These are phyloP conservation scores for Jatropha multifida DNA, from an alignment of 441 rosid genomes.

Conservation along the genomic window DNA sequence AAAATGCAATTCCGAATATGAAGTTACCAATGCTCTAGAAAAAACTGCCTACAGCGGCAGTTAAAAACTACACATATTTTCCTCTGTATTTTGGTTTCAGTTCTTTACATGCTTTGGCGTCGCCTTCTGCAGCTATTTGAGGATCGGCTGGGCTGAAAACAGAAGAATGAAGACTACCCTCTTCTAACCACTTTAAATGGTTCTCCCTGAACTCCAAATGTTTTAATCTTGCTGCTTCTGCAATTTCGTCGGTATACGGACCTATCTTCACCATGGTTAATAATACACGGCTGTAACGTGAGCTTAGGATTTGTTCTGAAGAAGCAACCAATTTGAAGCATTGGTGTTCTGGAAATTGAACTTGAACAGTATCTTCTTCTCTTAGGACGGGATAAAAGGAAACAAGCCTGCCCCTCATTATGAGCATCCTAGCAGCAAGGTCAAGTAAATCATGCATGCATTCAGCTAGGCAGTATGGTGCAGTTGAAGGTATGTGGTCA, in stretches of 20 bases:
- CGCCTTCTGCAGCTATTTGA: constrained; percentile 30
- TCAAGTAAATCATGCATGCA: constrained; percentile 92
- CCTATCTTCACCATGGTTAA: constrained; percentile 82
- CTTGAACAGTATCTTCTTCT: constrained; percentile 53
- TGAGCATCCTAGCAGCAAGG: constrained; percentile 83
- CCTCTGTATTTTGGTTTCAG: constrained; percentile 83
- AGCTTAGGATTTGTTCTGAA: constrained; percentile 91
- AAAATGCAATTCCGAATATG: not conserved
- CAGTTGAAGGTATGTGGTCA: constrained; percentile 91
- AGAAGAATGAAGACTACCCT: constrained; percentile 89
- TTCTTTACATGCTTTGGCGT: constrained; percentile 56
- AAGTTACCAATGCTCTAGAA: not conserved
- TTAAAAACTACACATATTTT: constrained; percentile 56
- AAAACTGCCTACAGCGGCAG: not conserved
- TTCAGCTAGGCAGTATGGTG: constrained; percentile 77
- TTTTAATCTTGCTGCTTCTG: constrained; percentile 61
- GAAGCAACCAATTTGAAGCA: constrained; percentile 71
- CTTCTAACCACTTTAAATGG: constrained; percentile 86
- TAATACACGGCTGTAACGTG: constrained; percentile 75
- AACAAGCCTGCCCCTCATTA: constrained; percentile 87
- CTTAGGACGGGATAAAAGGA: constrained; percentile 80
- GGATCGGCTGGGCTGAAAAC: constrained; percentile 65
- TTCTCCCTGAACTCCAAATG: constrained; percentile 88
- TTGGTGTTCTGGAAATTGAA: constrained; percentile 68
- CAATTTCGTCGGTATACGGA: constrained; percentile 55